phyloP scores from a whole-genome alignment of 768 basidiomycete genomes.

The Pulveroboletus sp. region DNA sequence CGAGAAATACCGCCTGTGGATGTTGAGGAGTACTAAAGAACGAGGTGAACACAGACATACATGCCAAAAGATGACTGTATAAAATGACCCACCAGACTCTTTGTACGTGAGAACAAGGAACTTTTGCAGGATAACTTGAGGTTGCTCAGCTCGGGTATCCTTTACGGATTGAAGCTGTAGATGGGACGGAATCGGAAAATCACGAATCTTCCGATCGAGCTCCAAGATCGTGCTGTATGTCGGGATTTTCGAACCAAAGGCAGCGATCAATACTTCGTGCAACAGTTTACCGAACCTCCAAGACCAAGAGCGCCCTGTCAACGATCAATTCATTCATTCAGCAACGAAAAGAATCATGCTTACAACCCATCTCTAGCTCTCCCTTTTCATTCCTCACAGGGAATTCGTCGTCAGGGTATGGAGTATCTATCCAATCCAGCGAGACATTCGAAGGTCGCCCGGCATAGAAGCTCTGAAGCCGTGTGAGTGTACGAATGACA shows the following conservation, averaged over 20 bases:
- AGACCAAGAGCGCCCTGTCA: constrained; percentile 52
- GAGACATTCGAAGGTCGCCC: constrained; percentile 58
- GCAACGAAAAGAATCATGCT: constrained; percentile 10
- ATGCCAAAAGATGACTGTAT: background rate
- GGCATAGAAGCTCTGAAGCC: constrained; percentile 50
- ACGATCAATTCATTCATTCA: background rate
- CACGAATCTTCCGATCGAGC: constrained; percentile 56
- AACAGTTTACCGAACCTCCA: constrained; percentile 51
- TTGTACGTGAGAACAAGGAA: constrained; percentile 43
- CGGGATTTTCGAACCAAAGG: constrained; percentile 50
- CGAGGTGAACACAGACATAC: background rate
- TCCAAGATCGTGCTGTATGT: constrained; percentile 49
- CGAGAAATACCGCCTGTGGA: constrained; percentile 66
- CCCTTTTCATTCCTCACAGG: constrained; percentile 32
- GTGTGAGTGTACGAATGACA: background rate
- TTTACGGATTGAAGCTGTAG: constrained; percentile 37
- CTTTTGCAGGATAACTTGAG: constrained; percentile 35
- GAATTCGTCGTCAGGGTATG: constrained; percentile 44
- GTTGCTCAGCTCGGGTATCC: constrained; percentile 11
- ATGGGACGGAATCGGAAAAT: constrained; percentile 47
- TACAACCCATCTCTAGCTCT: constrained; percentile 41
- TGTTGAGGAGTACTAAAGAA: constrained; percentile 50
- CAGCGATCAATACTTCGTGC: constrained; percentile 45
- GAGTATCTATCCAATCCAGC: constrained; percentile 49
- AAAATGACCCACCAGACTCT: constrained; percentile 41